Percentiles rank a stretch among this genome's conserved stretches.
phyloP scores from a whole-genome alignment of 768 basidiomycete genomes.

The Multifurca ochricompacta region DNA sequence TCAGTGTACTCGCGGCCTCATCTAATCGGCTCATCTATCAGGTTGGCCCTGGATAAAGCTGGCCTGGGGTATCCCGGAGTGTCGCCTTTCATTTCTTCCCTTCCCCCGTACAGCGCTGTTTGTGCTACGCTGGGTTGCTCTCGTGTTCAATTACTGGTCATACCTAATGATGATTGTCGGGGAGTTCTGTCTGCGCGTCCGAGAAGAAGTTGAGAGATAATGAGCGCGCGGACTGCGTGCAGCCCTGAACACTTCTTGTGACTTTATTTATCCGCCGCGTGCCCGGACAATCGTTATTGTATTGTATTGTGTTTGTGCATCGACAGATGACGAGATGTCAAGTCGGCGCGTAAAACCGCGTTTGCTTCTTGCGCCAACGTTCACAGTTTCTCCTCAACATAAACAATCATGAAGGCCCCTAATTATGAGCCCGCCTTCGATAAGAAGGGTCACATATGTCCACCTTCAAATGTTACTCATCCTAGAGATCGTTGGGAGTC shows the following conservation, averaged over 20 bases:
- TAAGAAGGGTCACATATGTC: constrained; percentile 47
- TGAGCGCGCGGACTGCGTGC: not conserved
- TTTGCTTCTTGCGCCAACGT: constrained; percentile 21
- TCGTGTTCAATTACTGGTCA: not conserved
- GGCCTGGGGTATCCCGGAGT: constrained; percentile 17
- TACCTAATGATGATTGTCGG: not conserved
- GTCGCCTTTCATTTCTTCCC: not conserved
- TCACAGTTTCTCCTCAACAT: constrained; percentile 17
- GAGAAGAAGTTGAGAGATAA: not conserved
- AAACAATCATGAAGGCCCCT: constrained; percentile 22
- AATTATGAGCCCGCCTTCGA: constrained; percentile 29
- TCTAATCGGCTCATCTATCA: constrained; percentile 26
- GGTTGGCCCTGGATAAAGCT: constrained; percentile 81
- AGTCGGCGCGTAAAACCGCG: constrained; percentile 23
- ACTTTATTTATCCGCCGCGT: constrained; percentile 10
- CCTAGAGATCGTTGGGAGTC: constrained; percentile 83
- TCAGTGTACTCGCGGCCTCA: constrained; percentile 1
- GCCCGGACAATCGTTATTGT: constrained; percentile 22
- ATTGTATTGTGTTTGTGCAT: constrained; percentile 30
- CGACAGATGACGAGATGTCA: constrained; percentile 27
- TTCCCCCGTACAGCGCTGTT: not conserved
- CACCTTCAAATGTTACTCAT: constrained; percentile 56
- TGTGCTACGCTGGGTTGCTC: not conserved
- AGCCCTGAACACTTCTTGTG: not conserved
- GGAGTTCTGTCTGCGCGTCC: not conserved